phyloP scores from a whole-genome alignment of 495 filamentous ascomycete species.

The Mycothermus thermophilus region DNA sequence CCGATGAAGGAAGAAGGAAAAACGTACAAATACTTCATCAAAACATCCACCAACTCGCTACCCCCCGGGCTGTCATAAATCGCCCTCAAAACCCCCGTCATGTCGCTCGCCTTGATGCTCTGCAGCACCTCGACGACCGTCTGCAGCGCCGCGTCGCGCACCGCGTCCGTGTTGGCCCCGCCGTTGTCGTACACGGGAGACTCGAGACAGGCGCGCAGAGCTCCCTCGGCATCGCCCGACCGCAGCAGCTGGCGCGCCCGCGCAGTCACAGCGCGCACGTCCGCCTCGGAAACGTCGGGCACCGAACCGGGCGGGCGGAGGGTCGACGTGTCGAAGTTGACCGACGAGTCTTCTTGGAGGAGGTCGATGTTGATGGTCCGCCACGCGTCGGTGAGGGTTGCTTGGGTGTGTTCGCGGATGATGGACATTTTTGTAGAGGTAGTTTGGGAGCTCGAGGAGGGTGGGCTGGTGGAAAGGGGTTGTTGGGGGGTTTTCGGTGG shows the following conservation, averaged over 20 bases:
- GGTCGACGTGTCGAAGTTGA: conserved; percentile 74
- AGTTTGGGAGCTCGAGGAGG: background rate
- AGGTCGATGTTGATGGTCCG: conserved; percentile 90
- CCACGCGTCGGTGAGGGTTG: conserved; percentile 49
- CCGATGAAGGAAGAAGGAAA: background rate
- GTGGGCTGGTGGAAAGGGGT: background rate
- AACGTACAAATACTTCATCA: conserved; percentile 65
- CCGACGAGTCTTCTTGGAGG: conserved; percentile 70
- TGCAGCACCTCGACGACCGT: conserved; percentile 79
- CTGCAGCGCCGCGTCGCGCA: conserved; percentile 62
- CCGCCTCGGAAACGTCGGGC: conserved; percentile 49
- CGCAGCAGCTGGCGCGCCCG: conserved; percentile 78
- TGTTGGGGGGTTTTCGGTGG: background rate
- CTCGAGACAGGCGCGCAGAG: conserved; percentile 65
- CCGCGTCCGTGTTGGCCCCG: conserved; percentile 46
- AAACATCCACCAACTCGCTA: conserved; percentile 53
- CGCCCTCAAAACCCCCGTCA: conserved; percentile 67
- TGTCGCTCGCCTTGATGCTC: conserved; percentile 79
- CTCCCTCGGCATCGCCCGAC: conserved; percentile 73
- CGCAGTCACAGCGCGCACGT: conserved; percentile 54
- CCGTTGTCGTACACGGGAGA: conserved; percentile 34
- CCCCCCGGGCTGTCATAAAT: conserved; percentile 61
- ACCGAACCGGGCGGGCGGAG: conserved; percentile 52
- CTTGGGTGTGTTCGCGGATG: conserved; percentile 39
- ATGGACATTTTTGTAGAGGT: conserved; percentile 33